Conservation (phyloP, 805 yeast genomes). For the Candida vaughaniae region DNA sequence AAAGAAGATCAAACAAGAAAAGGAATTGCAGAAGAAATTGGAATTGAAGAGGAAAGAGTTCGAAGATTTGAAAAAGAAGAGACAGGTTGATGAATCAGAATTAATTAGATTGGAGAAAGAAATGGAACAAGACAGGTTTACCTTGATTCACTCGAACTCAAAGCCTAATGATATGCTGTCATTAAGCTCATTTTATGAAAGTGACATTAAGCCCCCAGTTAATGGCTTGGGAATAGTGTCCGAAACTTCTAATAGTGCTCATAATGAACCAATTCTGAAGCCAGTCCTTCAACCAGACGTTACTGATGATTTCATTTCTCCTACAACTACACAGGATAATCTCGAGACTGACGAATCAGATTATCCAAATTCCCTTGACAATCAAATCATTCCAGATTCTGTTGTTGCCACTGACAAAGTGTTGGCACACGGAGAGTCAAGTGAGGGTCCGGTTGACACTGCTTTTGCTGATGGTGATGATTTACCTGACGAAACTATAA, state of each 20-base stretch:
- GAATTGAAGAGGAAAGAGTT: slow-evolving; percentile 38
- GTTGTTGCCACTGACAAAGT: neutral
- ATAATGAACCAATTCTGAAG: neutral
- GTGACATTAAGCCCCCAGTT: neutral
- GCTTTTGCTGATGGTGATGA: neutral
- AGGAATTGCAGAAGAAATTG: slow-evolving; percentile 33
- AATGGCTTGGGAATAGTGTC: slow-evolving; percentile 5
- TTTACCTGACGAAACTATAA: neutral
- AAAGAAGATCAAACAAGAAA: slow-evolving; percentile 39
- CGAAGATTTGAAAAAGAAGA: slow-evolving; percentile 30
- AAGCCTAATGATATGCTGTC: slow-evolving; percentile 7
- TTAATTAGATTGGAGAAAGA: slow-evolving; percentile 14
- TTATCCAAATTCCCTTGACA: neutral
- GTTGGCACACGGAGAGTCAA: neutral
- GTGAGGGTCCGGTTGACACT: neutral
- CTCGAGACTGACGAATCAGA: slow-evolving; percentile 3
- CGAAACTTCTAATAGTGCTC: neutral
- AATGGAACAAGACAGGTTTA: slow-evolving; percentile 2
- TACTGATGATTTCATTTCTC: slow-evolving; percentile 8
- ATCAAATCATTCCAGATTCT: neutral
- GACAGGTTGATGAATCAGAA: slow-evolving; percentile 26
- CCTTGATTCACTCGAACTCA: neutral
- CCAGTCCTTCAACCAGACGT: slow-evolving; percentile 5
- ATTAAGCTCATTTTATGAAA: slow-evolving; percentile 2
- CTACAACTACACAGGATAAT: slow-evolving; percentile 2